phyloP scores from a whole-genome alignment of 2,329 filamentous ascomycete genomes.

The Aureobasidium sp. region DNA sequence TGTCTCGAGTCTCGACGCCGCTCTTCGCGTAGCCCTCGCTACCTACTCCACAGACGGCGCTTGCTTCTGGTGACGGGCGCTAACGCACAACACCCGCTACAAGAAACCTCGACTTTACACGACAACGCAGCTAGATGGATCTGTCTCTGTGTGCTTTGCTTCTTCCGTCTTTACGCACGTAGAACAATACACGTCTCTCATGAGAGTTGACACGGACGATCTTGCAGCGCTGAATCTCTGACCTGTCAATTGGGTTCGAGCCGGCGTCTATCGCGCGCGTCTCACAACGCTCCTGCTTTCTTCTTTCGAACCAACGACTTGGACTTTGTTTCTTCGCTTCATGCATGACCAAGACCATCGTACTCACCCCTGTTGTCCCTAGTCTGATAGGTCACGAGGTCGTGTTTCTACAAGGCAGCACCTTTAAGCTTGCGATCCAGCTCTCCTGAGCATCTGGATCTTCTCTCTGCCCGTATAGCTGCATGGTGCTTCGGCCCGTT shows the following conservation, averaged over 20 bases:
- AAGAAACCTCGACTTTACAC: background rate
- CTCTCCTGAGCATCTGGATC: background rate
- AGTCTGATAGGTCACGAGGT: constrained; percentile 5
- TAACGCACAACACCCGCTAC: background rate
- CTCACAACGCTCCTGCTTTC: constrained; percentile 4
- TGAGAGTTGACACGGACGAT: background rate
- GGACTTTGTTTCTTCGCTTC: background rate
- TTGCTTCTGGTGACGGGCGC: background rate
- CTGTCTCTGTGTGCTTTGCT: background rate
- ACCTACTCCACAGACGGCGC: background rate
- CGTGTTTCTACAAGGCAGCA: background rate
- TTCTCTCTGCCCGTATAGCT: background rate
- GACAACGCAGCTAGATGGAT: background rate
- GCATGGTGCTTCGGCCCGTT: background rate
- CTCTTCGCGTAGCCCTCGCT: background rate
- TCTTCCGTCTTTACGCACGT: constrained; percentile 1
- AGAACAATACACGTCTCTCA: background rate
- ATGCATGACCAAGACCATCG: background rate
- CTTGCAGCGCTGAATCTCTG: background rate
- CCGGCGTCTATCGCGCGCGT: constrained; percentile 7
- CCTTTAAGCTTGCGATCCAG: background rate
- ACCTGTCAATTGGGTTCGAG: constrained; percentile 10
- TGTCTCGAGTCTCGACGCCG: background rate
- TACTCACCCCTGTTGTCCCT: background rate
- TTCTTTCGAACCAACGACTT: background rate